Base-by-base conservation (phyloP, 2,329 filamentous ascomycete genomes). In the Colletotrichum higginsianum region DNA sequence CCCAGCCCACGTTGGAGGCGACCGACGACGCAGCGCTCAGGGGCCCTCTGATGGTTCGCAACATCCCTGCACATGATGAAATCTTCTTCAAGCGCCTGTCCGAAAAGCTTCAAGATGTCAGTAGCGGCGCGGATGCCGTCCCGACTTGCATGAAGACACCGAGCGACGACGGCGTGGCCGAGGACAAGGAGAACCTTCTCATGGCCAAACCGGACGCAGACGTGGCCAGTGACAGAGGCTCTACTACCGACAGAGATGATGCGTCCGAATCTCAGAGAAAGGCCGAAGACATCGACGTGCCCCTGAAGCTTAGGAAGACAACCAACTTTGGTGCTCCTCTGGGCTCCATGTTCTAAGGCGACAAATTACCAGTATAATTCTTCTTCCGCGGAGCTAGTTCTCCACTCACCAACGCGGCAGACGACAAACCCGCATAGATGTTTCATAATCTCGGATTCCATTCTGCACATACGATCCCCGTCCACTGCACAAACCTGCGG, bases 31-130 rank as follows among this genome's bases (percentile, higher is more conserved):
- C 78, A 1, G 79, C 82, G 23, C 80, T 90, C 42, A 86, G 83
- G 64, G 88, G 86, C 0, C 88, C 88, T 11, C 75, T 90, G 61
- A 87, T 86, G 80, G 81, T 90, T 47, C 83, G 84, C 69, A 90
- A 90, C 73, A 86, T 87, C 70, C 87, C 87, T 1, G 86, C 86
- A 1, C 83, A 88, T 60, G 88, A 90, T 69, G 88, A 89, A 74
- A 79, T 86, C 26, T 90, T 90, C 73, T 85, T 87, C 61, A 80
- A 81, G 55, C 80, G 81, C 69, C 77, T 90, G 18, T 84, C 86
- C 47, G 83, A 87, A 75, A 89, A 86, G 76, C 82, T 90, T 2
- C 83, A 87, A 68, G 82, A 85, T 50, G 85, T 87, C 52, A 84
- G 84, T 67, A 84, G 82, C 63, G 84, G 82, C 16, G 80, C 84